phyloP scores from a whole-genome alignment of 1,139 yeast species.

The Scheffersomyces lignicola region DNA sequence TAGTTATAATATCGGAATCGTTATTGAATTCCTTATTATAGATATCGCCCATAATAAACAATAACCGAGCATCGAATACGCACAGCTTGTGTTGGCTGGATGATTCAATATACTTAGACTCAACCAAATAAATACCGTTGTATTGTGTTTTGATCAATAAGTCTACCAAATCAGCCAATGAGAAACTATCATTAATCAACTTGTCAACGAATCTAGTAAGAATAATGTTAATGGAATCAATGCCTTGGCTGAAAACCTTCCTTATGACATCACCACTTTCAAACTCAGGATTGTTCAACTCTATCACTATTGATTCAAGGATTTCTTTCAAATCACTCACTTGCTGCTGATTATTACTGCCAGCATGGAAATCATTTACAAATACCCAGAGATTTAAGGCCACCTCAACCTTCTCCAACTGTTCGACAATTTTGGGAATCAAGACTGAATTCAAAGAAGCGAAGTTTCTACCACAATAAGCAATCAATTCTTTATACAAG shows the following conservation, averaged over 20 bases:
- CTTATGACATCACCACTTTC: conserved; percentile 20
- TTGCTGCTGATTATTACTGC: conserved; percentile 7
- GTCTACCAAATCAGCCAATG: conserved; percentile 25
- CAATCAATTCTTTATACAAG: conserved; percentile 41
- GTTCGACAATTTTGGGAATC: conserved; percentile 39
- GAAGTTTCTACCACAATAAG: conserved; percentile 50
- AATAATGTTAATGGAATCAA: conserved; percentile 33
- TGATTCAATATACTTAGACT: conserved; percentile 31
- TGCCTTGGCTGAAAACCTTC: conserved; percentile 27
- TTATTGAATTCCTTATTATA: conserved; percentile 22
- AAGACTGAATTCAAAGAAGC: conserved; percentile 27
- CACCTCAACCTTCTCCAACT: conserved; percentile 59
- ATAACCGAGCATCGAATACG: conserved; percentile 40
- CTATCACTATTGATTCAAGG: conserved; percentile 8
- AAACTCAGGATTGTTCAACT: conserved; percentile 5
- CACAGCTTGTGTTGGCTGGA: conserved; percentile 30
- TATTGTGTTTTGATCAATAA: conserved; percentile 39
- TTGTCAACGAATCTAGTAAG: conserved; percentile 32
- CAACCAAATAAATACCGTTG: conserved; percentile 46
- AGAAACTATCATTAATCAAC: conserved; percentile 18
- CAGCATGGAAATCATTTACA: conserved; percentile 24
- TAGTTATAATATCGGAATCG: conserved; percentile 12
- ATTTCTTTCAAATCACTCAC: conserved; percentile 12
- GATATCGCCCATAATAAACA: conserved; percentile 33
- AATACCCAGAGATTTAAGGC: conserved; percentile 51